Conservation (phyloP, 257 asterid species). For the Catharanthus roseus region DNA sequence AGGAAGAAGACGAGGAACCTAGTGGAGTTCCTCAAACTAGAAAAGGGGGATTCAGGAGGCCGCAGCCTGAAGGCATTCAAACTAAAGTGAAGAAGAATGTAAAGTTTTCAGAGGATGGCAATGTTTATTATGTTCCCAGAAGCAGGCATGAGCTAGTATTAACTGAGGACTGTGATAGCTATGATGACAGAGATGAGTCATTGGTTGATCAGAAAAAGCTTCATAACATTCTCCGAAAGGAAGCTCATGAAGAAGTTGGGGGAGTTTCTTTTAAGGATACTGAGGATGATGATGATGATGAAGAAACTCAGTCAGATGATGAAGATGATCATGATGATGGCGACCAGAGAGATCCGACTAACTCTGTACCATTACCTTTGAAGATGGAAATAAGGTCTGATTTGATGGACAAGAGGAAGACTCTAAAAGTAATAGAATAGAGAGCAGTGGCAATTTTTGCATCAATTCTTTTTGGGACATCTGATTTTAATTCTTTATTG, state of each 20-base stretch:
- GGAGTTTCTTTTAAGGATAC: conserved; percentile 26
- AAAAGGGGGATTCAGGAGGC: conserved; percentile 25
- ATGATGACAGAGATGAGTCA: conserved; percentile 24
- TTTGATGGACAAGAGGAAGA: conserved; percentile 27
- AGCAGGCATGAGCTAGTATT: conserved; percentile 13
- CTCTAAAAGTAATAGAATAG: conserved; percentile 15
- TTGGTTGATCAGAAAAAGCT: conserved; percentile 27
- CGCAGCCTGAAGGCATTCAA: conserved; percentile 24
- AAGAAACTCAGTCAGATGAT: conserved; percentile 30
- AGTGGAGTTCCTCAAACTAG: conserved; percentile 14
- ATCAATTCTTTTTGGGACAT: neutral
- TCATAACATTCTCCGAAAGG: conserved; percentile 27
- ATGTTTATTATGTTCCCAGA: conserved; percentile 30
- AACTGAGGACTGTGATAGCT: conserved; percentile 27
- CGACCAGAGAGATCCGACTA: conserved; percentile 27
- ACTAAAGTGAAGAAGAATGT: conserved; percentile 56
- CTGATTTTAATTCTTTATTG: conserved; percentile 2
- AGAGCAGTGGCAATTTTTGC: neutral
- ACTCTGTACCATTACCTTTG: conserved; percentile 51
- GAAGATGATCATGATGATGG: conserved; percentile 49
- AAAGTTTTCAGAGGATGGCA: conserved; percentile 54
- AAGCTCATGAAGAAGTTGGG: conserved; percentile 45
- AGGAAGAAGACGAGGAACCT: conserved; percentile 29
- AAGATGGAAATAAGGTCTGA: conserved; percentile 47
- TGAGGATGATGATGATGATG: conserved; percentile 37